Conservation (phyloP, 108 stramenopile genomes). For the Skeletonema grethae region DNA sequence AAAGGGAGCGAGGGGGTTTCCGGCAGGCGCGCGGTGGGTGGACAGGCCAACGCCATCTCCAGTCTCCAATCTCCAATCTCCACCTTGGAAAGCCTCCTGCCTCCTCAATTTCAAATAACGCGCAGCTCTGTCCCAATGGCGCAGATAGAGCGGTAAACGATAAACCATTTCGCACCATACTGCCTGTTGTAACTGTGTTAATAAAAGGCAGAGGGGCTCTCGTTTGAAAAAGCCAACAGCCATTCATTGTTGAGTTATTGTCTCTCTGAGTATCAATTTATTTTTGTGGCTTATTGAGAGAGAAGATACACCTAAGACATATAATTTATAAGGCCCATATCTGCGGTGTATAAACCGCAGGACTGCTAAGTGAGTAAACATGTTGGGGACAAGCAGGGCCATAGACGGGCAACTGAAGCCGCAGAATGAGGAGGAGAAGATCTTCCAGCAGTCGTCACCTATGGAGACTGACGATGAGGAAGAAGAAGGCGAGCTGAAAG, state of each 20-base stretch:
- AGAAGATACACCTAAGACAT: background rate
- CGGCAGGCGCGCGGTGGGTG: too few species aligned
- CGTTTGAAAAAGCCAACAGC: background rate
- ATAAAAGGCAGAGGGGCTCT: background rate
- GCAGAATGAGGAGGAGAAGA: background rate
- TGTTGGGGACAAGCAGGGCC: constrained; percentile 10
- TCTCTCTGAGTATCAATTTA: background rate
- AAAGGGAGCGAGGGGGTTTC: background rate
- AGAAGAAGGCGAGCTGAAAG: constrained; percentile 6
- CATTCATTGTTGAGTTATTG: background rate
- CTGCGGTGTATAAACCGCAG: background rate
- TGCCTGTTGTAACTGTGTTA: too few species aligned
- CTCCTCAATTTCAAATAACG: background rate
- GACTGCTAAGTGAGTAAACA: constrained; percentile 4
- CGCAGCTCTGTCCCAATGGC: background rate
- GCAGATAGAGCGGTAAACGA: background rate
- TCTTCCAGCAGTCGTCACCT: background rate
- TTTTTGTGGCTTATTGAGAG: background rate
- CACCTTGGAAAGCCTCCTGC: background rate
- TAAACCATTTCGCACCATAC: too few species aligned
- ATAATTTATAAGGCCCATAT: background rate
- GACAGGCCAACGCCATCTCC: background rate
- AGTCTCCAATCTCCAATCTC: background rate
- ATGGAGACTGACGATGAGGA: constrained; percentile 1
- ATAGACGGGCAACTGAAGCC: constrained; percentile 20